Conservation (phyloP, 345 rosid species). For the Chamaenerion angustifolium region DNA sequence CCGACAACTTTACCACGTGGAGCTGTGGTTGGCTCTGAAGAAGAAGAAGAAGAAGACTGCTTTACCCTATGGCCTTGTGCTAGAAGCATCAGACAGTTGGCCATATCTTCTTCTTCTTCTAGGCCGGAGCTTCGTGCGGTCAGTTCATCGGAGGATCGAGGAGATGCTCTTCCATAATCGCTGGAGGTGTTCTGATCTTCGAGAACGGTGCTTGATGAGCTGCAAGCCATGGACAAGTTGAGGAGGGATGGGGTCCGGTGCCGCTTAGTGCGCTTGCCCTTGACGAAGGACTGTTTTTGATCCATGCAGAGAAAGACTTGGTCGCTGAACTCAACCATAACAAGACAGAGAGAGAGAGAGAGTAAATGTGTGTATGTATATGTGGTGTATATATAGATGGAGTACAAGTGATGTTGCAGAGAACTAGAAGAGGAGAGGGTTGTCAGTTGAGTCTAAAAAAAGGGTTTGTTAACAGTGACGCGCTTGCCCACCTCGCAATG, state of each 20-base stretch:
- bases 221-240: conserved; percentile 17
- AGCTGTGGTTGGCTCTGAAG: conserved; percentile 6
- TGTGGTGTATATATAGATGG: neutral
- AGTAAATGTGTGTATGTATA: neutral
- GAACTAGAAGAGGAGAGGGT: neutral
- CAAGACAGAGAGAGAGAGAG: neutral
- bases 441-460: conserved; percentile 10
- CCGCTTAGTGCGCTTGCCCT: conserved; percentile 71
- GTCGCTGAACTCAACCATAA: conserved; percentile 18
- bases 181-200: neutral
- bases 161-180: neutral
- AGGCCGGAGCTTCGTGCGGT: conserved; percentile 8
- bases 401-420: neutral
- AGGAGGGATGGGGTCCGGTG: conserved; percentile 39
- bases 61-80: conserved; percentile 24
- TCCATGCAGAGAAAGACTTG: neutral
- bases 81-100: conserved; percentile 49
- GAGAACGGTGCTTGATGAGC: conserved; percentile 3
- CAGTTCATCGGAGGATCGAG: conserved; percentile 1
- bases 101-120: conserved; percentile 53
- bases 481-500: conserved; percentile 29
- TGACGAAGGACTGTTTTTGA: conserved; percentile 13
- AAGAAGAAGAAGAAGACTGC: conserved; percentile 4
- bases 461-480: conserved; percentile 2
- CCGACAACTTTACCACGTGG: neutral